Conservation (phyloP, 495 filamentous ascomycete species). For the Aspergillus saccharolyticus region DNA sequence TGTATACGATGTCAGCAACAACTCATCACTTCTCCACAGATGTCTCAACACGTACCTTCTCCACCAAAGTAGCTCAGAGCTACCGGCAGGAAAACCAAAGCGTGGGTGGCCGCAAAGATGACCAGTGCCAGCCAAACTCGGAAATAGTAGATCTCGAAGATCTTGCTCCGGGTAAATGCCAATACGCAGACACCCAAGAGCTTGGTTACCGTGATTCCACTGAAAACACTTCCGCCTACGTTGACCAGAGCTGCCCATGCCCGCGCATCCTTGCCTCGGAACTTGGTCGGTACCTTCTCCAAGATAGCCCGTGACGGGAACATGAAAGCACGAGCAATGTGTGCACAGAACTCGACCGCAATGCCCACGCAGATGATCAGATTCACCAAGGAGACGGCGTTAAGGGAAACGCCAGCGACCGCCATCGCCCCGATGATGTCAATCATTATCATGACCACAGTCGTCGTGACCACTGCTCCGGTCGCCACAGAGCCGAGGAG, state of each 20-base stretch:
- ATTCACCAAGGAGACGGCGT: conserved; percentile 95
- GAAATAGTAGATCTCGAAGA: conserved; percentile 99
- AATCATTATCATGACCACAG: conserved; percentile 87
- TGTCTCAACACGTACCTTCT: conserved; percentile 50
- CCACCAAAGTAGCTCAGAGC: conserved; percentile 83
- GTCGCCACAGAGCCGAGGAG: conserved; percentile 83
- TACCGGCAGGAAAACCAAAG: conserved; percentile 87
- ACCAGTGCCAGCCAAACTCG: conserved; percentile 91
- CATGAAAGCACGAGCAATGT: conserved; percentile 93
- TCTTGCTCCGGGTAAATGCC: conserved; percentile 93
- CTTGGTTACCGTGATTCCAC: conserved; percentile 94
- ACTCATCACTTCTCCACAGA: neutral
- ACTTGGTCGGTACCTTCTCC: conserved; percentile 60
- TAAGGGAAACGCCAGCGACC: conserved; percentile 79
- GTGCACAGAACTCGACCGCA: conserved; percentile 93
- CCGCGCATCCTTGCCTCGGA: conserved; percentile 73
- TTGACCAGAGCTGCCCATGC: conserved; percentile 91
- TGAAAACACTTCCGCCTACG: conserved; percentile 90
- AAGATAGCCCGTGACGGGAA: conserved; percentile 76
- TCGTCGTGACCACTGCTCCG: conserved; percentile 72
- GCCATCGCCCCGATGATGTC: conserved; percentile 96
- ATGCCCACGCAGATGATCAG: conserved; percentile 96
- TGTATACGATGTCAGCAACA: conserved; percentile 22
- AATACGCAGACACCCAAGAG: conserved; percentile 86
- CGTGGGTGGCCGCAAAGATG: conserved; percentile 80